Evolutionary conservation across 352 stramenopile species (phyloP).

Genomic region (Phytopythium kandeliae): DNA sequence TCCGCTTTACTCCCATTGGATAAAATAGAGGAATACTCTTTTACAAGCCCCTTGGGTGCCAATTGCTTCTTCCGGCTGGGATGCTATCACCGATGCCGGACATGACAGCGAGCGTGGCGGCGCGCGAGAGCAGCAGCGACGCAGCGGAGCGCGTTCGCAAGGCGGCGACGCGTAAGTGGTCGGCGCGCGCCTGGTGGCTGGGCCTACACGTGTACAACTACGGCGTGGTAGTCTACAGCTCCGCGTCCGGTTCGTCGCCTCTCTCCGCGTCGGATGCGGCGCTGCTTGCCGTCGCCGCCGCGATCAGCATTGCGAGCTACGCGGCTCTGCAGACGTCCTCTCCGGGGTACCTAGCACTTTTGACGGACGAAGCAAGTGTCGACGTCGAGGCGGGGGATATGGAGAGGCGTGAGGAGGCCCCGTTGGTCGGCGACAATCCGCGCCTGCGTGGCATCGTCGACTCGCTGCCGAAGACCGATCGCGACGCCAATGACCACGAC

Average conservation of each 20-base stretch:
- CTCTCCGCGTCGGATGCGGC: conserved; percentile 38
- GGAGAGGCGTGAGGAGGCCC: conserved; percentile 4
- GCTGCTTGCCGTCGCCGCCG: conserved; percentile 26
- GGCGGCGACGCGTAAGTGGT: conserved; percentile 53
- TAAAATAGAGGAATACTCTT: too few relatives aligned
- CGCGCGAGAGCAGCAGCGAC: conserved; percentile 2
- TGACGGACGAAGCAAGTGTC: not conserved
- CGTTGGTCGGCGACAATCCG: not conserved
- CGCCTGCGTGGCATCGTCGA: not conserved
- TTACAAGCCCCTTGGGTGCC: too few relatives aligned
- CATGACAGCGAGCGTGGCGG: not conserved
- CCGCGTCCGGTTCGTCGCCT: conserved; percentile 20
- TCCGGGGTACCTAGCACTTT: conserved; percentile 39
- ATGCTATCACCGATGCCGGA: too few relatives aligned
- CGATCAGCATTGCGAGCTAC: conserved; percentile 40
- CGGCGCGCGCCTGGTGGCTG: conserved; percentile 63
- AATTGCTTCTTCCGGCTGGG: too few relatives aligned
- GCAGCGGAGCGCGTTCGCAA: conserved; percentile 17
- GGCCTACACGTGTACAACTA: conserved; percentile 61
- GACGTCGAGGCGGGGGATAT: conserved; percentile 18
- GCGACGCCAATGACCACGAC: conserved; percentile 13
- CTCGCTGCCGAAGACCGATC: conserved; percentile 10
- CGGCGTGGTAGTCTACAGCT: conserved; percentile 28
- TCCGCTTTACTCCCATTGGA: too few relatives aligned
- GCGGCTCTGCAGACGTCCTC: conserved; percentile 52